Evolutionary conservation across 495 filamentous ascomycete species (phyloP), one percentile per base, ranked within the genome.

Genomic region (Penicillium argentinense): DNA sequence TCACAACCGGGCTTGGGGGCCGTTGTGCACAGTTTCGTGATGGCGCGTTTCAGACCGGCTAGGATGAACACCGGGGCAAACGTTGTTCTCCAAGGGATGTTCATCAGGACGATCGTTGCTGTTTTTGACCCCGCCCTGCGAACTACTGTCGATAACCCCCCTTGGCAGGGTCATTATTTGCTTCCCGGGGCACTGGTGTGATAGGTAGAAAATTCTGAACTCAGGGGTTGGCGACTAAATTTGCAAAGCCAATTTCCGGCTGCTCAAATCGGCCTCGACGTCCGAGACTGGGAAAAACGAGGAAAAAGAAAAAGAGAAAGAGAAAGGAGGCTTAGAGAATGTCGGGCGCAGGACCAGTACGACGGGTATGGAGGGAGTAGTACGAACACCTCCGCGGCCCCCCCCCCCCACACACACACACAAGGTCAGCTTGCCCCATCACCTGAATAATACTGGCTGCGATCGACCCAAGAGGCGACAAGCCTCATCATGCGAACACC

Each of bases 11-110:
- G 19, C 19, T 28, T 25, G 2, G 33, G 17, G 3, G n/a, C 17
- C 24, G 39, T 39, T 40, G 33, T 16, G 40, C 24, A 16, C 18
- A 48, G 13, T 41, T 44, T 34, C 36, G 18, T 27, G 38, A 44
- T 45, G 21, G 26, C 34, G 29, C 17, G 53, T 60, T 60, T 60
- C 56, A 63, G 50, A 60, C 53, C 48, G 53, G 21, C 5, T 21
- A 22, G 16, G 27, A 43, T 46, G 47, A 34, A 6, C n/a, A 21
- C 33, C n/a, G 36, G 49, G 33, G 33, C 38, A 54, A 45, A 47
- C 29, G 23, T 51, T 34, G 29, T 27, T 42, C 14, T 36, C 14
- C 38, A 51, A 55, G 44, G 47, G 53, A 46, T 51, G 55, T 34
- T 41, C 33, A 37, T 21, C 26, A n/a, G 25, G 43, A 7, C 44